Evolutionary conservation across 2,329 filamentous ascomycete genomes (phyloP).

Genomic region (Fusarium nematophilum): DNA sequence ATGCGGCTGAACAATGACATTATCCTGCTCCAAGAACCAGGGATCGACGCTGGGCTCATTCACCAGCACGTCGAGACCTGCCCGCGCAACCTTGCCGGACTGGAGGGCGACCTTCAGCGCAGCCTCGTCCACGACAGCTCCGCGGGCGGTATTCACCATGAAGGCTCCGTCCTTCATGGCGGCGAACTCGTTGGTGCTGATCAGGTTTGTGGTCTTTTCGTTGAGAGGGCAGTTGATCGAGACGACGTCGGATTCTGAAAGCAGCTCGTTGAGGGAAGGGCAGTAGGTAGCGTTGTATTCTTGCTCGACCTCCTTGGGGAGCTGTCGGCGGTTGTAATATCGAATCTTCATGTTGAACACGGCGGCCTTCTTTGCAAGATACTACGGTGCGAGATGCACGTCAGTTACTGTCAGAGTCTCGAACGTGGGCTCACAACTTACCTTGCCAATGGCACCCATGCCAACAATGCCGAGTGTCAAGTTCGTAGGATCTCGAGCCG

Average conservation of each 20-base stretch:
- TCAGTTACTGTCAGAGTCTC: neutral
- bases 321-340: slow-evolving; percentile 53
- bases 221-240: slow-evolving; percentile 53
- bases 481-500: slow-evolving; percentile 53
- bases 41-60: slow-evolving; percentile 52
- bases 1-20: slow-evolving; percentile 55
- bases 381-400: slow-evolving; percentile 35
- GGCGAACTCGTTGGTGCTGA: slow-evolving; percentile 52
- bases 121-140: slow-evolving; percentile 58
- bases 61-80: slow-evolving; percentile 58
- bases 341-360: slow-evolving; percentile 55
- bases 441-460: slow-evolving; percentile 56
- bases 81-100: slow-evolving; percentile 55
- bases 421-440: neutral
- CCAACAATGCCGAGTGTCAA: slow-evolving; percentile 58
- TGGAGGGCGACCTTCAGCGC: slow-evolving; percentile 58
- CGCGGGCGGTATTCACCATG: slow-evolving; percentile 62
- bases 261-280: slow-evolving; percentile 50
- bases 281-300: slow-evolving; percentile 50
- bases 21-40: slow-evolving; percentile 33
- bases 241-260: slow-evolving; percentile 53
- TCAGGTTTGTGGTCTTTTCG: slow-evolving; percentile 50
- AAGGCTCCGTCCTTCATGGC: slow-evolving; percentile 58
- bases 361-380: slow-evolving; percentile 51
- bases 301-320: slow-evolving; percentile 48